Evolutionary conservation across 2,329 filamentous ascomycete genomes (phyloP).

Genomic region (Chrysoporthe cubensis): DNA sequence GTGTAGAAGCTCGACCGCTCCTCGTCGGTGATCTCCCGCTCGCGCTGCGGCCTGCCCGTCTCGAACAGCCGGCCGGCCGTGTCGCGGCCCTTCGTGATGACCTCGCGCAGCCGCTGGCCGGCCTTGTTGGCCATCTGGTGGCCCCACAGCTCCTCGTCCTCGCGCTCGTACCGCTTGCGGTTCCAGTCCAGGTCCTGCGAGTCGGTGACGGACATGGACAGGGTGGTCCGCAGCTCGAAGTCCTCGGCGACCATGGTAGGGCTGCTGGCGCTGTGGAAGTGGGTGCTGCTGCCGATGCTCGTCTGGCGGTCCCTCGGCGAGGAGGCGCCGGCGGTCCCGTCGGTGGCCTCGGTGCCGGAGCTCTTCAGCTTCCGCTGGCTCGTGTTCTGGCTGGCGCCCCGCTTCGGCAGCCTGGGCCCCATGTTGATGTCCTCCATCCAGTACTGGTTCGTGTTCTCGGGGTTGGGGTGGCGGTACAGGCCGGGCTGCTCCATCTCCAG

Average conservation of each 20-base stretch:
- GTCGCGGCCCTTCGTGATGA: conserved; percentile 61
- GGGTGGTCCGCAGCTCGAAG: conserved; percentile 42
- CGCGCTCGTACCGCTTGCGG: conserved; percentile 76
- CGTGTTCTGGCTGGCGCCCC: conserved; percentile 57
- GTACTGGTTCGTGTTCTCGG: conserved; percentile 85
- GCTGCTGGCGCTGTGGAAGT: conserved; percentile 42
- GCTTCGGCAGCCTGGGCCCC: conserved; percentile 74
- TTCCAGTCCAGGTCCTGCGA: conserved; percentile 66
- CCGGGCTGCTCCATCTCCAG: conserved; percentile 72
- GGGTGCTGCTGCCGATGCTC: conserved; percentile 37
- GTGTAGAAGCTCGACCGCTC: conserved; percentile 64
- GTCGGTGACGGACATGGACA: conserved; percentile 42
- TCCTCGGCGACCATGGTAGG: conserved; percentile 55
- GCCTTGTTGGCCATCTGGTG: conserved; percentile 52
- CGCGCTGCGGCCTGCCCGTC: conserved; percentile 52
- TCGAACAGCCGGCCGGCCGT: conserved; percentile 60
- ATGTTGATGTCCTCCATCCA: conserved; percentile 87
- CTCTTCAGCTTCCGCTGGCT: conserved; percentile 65
- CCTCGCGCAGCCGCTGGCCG: conserved; percentile 61
- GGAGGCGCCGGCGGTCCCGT: conserved; percentile 45
- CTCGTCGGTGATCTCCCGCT: conserved; percentile 54
- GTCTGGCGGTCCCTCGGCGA: conserved; percentile 36
- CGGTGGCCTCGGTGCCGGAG: conserved; percentile 51
- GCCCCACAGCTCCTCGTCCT: conserved; percentile 88
- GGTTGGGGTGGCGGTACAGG: conserved; percentile 76